Conservation (phyloP, 2,329 filamentous ascomycete species). For the Aspergillus japonicus region DNA sequence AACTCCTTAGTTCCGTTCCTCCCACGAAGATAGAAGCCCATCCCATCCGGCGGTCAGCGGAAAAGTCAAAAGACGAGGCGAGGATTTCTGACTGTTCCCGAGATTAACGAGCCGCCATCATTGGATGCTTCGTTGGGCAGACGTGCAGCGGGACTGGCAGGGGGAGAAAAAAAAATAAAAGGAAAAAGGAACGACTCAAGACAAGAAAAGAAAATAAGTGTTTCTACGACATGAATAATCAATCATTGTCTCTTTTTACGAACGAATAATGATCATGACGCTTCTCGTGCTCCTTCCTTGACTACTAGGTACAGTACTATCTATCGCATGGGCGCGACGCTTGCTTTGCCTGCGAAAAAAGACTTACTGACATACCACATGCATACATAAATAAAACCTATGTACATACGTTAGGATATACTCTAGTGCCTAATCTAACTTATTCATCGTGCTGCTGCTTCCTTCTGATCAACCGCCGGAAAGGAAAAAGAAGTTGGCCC, state of each 20-base stretch:
- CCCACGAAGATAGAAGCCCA: constrained; percentile 9
- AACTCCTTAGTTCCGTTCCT: not conserved
- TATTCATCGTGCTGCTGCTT: too few relatives aligned
- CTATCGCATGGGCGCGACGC: not conserved
- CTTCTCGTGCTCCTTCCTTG: not conserved
- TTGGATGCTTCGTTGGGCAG: constrained; percentile 42
- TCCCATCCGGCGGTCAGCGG: constrained; percentile 29
- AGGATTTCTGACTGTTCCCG: constrained; percentile 32
- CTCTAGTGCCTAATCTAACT: not conserved
- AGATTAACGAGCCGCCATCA: constrained; percentile 27
- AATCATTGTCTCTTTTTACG: constrained; percentile 1
- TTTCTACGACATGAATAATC: not conserved
- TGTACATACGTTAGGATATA: not conserved
- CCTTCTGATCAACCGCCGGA: too few relatives aligned
- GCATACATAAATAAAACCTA: not conserved
- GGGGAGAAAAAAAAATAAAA: constrained; percentile 13
- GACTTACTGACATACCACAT: not conserved
- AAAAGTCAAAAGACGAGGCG: constrained; percentile 33
- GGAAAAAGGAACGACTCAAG: constrained; percentile 13
- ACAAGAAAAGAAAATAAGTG: not conserved
- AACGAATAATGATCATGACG: constrained; percentile 9
- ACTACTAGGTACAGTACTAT: not conserved
- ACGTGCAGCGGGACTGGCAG: constrained; percentile 26
- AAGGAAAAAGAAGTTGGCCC: not conserved
- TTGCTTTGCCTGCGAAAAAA: not conserved